Base-by-base conservation (phyloP, 768 basidiomycete species). In the Termitomyces sp. region DNA sequence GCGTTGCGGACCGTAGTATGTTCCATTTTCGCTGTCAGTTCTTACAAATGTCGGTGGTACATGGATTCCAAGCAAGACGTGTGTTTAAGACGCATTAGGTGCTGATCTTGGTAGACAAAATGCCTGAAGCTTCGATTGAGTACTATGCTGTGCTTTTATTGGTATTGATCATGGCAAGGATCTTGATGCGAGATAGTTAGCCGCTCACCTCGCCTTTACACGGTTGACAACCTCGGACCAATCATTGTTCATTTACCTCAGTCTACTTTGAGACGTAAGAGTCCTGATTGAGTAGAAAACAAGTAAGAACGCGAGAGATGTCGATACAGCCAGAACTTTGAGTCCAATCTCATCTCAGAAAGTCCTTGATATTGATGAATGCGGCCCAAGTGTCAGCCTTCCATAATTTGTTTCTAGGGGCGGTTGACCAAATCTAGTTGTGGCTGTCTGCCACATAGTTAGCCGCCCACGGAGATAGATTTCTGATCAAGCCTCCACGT, bases 401-500 rank as follows among this genome's bases (percentile, higher is more conserved):
- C 20, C 22, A 33, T 13, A 11, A 18, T 20, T 26, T 11, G 10
- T 43, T 0, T 5, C 41, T 20, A 2, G n/a, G 11, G 20, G 20
- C 6, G 4, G 26, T 26, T 22, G 10, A 22, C n/a, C 40, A 40
- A 38, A 18, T 40, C n/a, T n/a, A 38, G 40, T n/a, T 40, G 38
- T 13, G 38, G 18, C 38, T 38, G 16, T n/a, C n/a, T n/a, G n/a
- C n/a, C 38, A 38, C 38, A 40, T n/a, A 7, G 40, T 41, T 41
- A 48, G 47, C 32, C 49, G 49, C 49, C 49, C 49, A 50, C 48
- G 55, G 48, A 30, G 48, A 50, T 41, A 44, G 47, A 49, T 44
- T 49, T 5, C 13, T 50, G 26, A 50, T 38, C 41, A 38, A 24
- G 6, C 28, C 20, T 28, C 22, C 61, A 60, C 58, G 58, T 59